These are phyloP conservation scores for Botryotinia globosa DNA, from an alignment of 2,329 filamentous ascomycete species.

Conservation along the genomic window DNA sequence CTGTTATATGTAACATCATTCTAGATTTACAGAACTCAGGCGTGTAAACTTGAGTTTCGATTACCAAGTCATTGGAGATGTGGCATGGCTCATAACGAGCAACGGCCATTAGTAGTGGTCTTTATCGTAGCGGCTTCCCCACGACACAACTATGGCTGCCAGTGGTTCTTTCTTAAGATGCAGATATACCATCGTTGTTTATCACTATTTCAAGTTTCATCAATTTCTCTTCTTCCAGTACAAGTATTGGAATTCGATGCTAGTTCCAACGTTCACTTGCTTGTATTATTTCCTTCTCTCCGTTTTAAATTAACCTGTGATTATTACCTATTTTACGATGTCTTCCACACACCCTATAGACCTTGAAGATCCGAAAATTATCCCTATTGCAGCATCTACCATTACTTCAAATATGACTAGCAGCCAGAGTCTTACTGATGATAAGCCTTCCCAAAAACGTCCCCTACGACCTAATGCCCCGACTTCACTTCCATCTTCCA, in stretches of 20 bases:
- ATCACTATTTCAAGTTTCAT: neutral
- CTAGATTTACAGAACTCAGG: neutral
- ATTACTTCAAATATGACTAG: neutral
- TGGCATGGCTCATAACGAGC: neutral
- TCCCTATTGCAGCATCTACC: neutral
- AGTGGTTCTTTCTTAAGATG: neutral
- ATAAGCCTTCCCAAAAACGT: neutral
- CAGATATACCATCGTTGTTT: no score
- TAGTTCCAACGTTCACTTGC: neutral
- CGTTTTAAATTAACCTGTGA: neutral
- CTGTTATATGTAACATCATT: neutral
- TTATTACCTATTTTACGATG: neutral
- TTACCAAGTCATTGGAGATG: neutral
- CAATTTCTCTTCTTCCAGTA: neutral
- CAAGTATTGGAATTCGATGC: neutral
- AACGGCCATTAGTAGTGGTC: neutral
- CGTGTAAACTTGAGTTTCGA: neutral
- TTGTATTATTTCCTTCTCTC: neutral
- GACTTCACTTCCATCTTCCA: neutral
- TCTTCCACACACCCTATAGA: neutral
- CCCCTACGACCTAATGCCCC: conserved; percentile 6
- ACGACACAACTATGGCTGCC: neutral
- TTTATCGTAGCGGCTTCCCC: neutral
- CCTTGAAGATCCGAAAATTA: neutral
- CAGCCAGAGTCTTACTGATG: neutral